Conservation (phyloP, 192 early-diverging fungal genomes). For the Coemansia sp. region DNA sequence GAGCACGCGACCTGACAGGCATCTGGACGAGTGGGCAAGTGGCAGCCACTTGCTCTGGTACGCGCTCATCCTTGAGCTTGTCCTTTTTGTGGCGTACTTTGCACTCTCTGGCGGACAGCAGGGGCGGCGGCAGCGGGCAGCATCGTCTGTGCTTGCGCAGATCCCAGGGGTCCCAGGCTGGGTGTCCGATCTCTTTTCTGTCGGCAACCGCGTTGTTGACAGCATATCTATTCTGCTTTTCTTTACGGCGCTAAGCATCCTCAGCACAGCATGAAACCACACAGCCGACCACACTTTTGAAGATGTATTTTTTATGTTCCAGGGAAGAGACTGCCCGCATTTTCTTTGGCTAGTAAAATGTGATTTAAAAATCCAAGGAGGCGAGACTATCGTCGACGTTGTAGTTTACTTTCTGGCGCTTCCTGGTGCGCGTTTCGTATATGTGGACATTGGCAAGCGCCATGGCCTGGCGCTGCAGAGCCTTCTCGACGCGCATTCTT, state of each 20-base stretch:
- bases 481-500: conserved; percentile 33
- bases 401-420: conserved; percentile 55
- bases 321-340: too few species aligned
- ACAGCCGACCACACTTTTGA: background rate
- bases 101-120: conserved; percentile 12
- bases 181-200: conserved; percentile 21
- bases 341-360: too few species aligned
- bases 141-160: conserved; percentile 7
- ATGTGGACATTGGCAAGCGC: conserved; percentile 46
- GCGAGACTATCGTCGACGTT: conserved; percentile 23
- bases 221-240: conserved; percentile 36
- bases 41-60: conserved; percentile 44
- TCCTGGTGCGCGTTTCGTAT: conserved; percentile 54
- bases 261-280: background rate
- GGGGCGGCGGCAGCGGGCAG: conserved; percentile 7
- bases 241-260: conserved; percentile 34
- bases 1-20: conserved; percentile 32
- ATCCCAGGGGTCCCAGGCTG: conserved; percentile 34
- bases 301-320: background rate
- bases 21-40: conserved; percentile 34
- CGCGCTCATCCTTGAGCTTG: conserved; percentile 29
- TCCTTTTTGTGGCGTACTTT: conserved; percentile 26
- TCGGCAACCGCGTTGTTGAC: conserved; percentile 31
- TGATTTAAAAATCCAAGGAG: conserved; percentile 1
- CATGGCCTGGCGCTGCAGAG: conserved; percentile 38